phyloP scores from a whole-genome alignment of 2,329 filamentous ascomycete genomes.

The Alternaria dauci region DNA sequence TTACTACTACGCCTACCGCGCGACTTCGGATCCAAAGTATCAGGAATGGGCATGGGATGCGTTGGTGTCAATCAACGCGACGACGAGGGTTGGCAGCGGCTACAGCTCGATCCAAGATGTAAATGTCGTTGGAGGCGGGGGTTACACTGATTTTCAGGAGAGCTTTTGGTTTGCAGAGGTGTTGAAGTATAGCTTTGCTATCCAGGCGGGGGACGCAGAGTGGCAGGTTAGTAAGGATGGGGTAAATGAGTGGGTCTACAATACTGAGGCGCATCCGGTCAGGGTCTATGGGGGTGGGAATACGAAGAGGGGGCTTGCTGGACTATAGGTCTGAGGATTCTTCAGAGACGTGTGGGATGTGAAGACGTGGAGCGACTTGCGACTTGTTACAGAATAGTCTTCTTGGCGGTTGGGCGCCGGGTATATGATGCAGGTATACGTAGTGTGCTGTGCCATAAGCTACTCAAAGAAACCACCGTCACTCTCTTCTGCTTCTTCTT shows the following conservation, averaged over 20 bases:
- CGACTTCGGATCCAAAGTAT: conserved; percentile 77
- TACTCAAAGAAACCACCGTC: conserved; percentile 53
- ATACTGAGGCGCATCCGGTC: conserved; percentile 71
- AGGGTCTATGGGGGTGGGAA: conserved; percentile 47
- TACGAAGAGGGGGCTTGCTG: neutral
- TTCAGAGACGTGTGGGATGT: neutral
- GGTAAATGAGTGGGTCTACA: conserved; percentile 67
- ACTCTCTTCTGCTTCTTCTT: conserved; percentile 45
- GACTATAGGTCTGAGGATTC: neutral
- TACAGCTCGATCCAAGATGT: conserved; percentile 74
- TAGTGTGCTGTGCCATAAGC: conserved; percentile 2
- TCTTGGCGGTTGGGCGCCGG: conserved; percentile 18
- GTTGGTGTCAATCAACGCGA: conserved; percentile 72
- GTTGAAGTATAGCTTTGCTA: conserved; percentile 83
- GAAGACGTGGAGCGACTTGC: neutral
- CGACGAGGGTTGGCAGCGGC: conserved; percentile 70
- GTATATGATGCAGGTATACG: conserved; percentile 28
- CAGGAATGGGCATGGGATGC: conserved; percentile 86
- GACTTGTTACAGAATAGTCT: neutral
- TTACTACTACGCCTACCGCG: conserved; percentile 85
- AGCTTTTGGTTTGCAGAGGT: conserved; percentile 90
- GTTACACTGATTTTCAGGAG: conserved; percentile 75
- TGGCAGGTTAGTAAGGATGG: conserved; percentile 64
- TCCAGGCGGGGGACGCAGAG: conserved; percentile 66
- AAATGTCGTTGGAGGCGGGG: conserved; percentile 68